Evolutionary conservation across 257 asterid species (phyloP), one percentile per base, ranked within the genome.

Genomic region (Nicotiana noctiflora): DNA sequence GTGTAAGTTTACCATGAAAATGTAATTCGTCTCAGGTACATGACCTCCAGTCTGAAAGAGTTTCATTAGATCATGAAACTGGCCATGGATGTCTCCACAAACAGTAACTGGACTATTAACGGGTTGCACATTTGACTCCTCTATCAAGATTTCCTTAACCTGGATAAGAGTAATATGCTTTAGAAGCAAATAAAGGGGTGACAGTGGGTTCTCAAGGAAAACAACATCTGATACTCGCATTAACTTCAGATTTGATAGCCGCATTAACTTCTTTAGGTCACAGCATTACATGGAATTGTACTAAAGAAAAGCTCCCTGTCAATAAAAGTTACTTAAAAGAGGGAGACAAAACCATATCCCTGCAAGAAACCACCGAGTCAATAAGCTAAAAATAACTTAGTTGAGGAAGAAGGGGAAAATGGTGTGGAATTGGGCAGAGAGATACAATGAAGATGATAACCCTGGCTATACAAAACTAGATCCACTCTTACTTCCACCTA

Each of bases 91-190:
- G 88, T 94, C 98, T 75, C 98, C 98, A 86, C 98, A 94, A 78
- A 96, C 99, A 63, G 98, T 96, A 85, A 96, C 99, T 21, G 99
- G 99, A 84, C 98, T 94, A 81, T 91, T 94, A 79, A 96, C 99
- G 52, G 99, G 99, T 87, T 96, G 99, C 83, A 96, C 99, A 90
- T 96, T 96, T 61, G 99, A 96, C 89, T 94, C 99, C 92, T 96
- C 99, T 32, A 94, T 96, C 89, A 96, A 87, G 76, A 96, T 96
- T 87, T 96, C 99, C 90, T 96, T 96, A 56, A 96, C 98, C 99
- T 96, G 91, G 62, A 87, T 44, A 75, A 84, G 76, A 66, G 46
- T 49, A 23, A 19, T 40, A 74, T 49, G 60, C 49, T 7, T 74
- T 14, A 74, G 61, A 9, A 59, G 15, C 37, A 27, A 74, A 49